These are phyloP conservation scores for Colletotrichum incanum DNA, from an alignment of 2,329 filamentous ascomycete genomes.

Conservation along the genomic window DNA sequence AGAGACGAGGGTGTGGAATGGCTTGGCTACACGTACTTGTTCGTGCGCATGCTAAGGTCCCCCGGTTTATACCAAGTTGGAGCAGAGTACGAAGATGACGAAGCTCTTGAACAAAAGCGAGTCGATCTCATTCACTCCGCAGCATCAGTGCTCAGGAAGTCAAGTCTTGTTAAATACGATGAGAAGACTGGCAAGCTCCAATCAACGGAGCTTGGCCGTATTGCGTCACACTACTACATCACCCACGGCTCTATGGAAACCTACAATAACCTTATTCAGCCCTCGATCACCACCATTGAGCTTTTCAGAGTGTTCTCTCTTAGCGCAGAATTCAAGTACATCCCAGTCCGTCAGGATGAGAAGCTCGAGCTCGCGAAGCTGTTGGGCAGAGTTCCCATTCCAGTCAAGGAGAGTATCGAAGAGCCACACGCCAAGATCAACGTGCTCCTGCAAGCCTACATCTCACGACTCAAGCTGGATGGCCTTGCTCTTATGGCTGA, in stretches of 20 bases:
- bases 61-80: conserved; percentile 96
- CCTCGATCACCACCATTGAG: conserved; percentile 93
- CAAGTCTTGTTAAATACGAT: conserved; percentile 93
- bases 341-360: conserved; percentile 96
- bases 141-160: conserved; percentile 87
- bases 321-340: conserved; percentile 99
- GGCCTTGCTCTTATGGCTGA: conserved; percentile 97
- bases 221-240: conserved; percentile 99
- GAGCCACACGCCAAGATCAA: conserved; percentile 99
- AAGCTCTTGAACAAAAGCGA: conserved; percentile 92
- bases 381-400: conserved; percentile 90
- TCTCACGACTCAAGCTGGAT: conserved; percentile 93
- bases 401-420: conserved; percentile 97
- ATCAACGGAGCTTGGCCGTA: conserved; percentile 92
- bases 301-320: conserved; percentile 96
- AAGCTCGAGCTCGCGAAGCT: conserved; percentile 96
- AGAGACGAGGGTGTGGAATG: conserved; percentile 98
- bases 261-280: conserved; percentile 96
- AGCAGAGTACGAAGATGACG: conserved; percentile 94
- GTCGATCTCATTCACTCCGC: conserved; percentile 98
- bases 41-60: conserved; percentile 96
- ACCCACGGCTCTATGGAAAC: conserved; percentile 96
- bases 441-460: conserved; percentile 95
- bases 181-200: conserved; percentile 92
- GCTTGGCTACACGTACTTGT: conserved; percentile 98